These are phyloP conservation scores for Dovyalis caffra DNA, from an alignment of 345 rosid genomes.

Conservation along the genomic window DNA sequence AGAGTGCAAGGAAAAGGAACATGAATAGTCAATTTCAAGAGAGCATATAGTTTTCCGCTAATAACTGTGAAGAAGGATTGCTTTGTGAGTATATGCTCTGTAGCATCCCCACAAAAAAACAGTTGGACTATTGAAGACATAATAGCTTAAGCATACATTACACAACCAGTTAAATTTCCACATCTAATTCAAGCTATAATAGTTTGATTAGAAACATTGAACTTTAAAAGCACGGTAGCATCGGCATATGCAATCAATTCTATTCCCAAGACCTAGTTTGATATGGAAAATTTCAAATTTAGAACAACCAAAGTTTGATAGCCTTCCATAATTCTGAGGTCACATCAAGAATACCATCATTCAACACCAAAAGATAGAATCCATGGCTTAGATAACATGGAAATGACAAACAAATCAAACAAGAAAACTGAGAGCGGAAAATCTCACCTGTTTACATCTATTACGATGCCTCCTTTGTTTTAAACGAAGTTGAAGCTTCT, in stretches of 20 bases:
- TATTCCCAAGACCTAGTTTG: background rate
- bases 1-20: constrained; percentile 10
- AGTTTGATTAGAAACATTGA: background rate
- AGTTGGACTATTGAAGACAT: background rate
- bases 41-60: background rate
- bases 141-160: background rate
- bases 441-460: constrained; percentile 63
- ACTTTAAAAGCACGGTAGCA: background rate
- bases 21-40: background rate
- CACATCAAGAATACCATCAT: background rate
- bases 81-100: background rate
- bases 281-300: background rate
- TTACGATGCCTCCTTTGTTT: constrained; percentile 59
- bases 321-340: background rate
- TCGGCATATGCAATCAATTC: background rate
- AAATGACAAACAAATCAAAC: constrained; percentile 1
- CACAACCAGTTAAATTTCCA: background rate
- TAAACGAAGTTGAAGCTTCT: constrained; percentile 75
- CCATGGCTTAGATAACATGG: background rate
- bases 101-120: background rate
- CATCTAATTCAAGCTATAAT: background rate
- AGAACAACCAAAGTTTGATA: background rate
- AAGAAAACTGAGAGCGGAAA: constrained; percentile 12
- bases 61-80: background rate
- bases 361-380: background rate